Conservation (phyloP, 257 asterid species). For the Vinca minor region DNA sequence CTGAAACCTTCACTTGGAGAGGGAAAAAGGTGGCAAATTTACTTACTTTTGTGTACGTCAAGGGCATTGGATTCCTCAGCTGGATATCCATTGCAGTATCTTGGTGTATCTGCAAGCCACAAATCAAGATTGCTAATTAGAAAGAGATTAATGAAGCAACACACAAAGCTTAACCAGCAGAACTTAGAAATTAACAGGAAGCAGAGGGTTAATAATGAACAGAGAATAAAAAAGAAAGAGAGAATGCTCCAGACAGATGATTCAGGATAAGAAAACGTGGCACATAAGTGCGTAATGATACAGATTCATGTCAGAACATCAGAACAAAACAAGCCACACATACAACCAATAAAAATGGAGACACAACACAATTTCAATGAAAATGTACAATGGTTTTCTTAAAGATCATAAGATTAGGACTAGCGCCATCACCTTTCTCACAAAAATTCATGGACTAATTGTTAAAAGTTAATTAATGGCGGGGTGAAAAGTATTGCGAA, state of each 20-base stretch:
- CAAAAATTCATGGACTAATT: not conserved
- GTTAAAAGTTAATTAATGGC: no score
- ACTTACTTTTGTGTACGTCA: not conserved
- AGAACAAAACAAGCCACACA: not conserved
- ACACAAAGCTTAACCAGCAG: not conserved
- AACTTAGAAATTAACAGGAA: not conserved
- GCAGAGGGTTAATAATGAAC: not conserved
- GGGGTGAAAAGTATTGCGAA: not conserved
- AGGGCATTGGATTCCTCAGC: not conserved
- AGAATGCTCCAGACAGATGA: not conserved
- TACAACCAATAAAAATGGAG: not conserved
- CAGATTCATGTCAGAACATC: not conserved
- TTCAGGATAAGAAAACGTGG: constrained; percentile 4
- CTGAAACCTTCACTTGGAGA: not conserved
- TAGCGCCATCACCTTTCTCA: not conserved
- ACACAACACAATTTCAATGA: not conserved
- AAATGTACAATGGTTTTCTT: not conserved
- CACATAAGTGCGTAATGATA: not conserved
- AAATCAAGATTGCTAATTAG: not conserved
- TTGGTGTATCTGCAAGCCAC: constrained; percentile 1
- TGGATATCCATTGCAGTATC: not conserved
- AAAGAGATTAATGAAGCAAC: not conserved
- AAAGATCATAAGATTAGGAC: not conserved
- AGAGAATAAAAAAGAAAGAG: not conserved
- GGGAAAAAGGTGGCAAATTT: not conserved